Evolutionary conservation across 1,139 yeast species (phyloP), one percentile per base, ranked within the genome.

Genomic region (Meyerozyma athensensis): DNA sequence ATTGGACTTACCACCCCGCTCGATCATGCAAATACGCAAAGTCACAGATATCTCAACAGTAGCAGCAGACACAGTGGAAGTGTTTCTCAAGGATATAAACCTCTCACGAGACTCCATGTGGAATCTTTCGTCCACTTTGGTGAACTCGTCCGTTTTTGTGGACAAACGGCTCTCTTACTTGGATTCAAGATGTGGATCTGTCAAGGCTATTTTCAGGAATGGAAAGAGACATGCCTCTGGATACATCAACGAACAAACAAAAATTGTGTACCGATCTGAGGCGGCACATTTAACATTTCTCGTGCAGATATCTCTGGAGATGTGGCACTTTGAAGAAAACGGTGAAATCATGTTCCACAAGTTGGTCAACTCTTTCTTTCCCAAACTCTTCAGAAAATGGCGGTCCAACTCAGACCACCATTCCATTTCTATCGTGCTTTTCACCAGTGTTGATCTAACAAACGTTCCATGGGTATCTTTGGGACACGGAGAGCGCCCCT

Each of bases 301-400:
- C 43, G 79, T 94, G 37, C 98, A 94, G 56, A 77, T 90, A 47
- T 86, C 97, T 1, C 73, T 84, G 30, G 99, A 94, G 53, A 94
- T 92, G 97, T 94, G 97, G 95, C 89, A 90, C 55, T 94, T 94
- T 58, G 97, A 92, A 59, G 97, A 90, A 53, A 85, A 84, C 48
- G 98, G 98, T 0, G 97, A 90, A 53, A 85, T 90, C 36, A 77
- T 87, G 75, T 92, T 90, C 56, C 95, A 90, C 57, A 89, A 89
- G 58, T 77, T 94, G 50, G 87, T 94, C 36, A 90, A 92, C 56
- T 86, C 95, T 17, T 70, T 92, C 40, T 79, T 94, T 42, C 98
- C 99, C 0, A 85, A 82, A 44, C 83, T 92, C 19, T 89, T 94
- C 58, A 82, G 81, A 48, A 75, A 83, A 41, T 92, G 97, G 97